Conservation (phyloP, 805 yeast species). For the Yamadazyma phyllophila region DNA sequence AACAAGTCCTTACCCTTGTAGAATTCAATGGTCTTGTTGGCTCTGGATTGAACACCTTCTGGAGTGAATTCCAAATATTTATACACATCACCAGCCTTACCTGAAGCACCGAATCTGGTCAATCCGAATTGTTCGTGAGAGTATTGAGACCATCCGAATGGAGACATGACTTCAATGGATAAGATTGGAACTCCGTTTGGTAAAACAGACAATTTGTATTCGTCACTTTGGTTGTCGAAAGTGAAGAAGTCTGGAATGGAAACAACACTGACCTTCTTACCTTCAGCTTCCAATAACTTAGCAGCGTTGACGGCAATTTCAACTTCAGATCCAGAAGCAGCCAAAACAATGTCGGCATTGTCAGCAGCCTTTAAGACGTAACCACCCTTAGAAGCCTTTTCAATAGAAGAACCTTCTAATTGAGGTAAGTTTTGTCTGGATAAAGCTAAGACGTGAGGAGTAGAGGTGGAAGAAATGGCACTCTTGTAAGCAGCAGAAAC, state of each 20-base stretch:
- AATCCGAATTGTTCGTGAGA: constrained; percentile 96
- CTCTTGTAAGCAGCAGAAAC: constrained; percentile 76
- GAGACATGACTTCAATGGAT: constrained; percentile 90
- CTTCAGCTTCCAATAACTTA: constrained; percentile 62
- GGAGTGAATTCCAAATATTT: constrained; percentile 85
- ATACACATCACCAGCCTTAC: constrained; percentile 80
- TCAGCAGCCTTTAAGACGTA: constrained; percentile 63
- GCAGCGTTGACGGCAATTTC: constrained; percentile 77
- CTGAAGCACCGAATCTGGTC: constrained; percentile 95
- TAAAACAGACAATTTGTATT: constrained; percentile 78
- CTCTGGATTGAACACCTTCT: constrained; percentile 88
- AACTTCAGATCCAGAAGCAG: constrained; percentile 95
- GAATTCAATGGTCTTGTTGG: constrained; percentile 70
- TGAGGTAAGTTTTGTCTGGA: constrained; percentile 90
- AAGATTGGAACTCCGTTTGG: constrained; percentile 93
- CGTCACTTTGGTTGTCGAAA: constrained; percentile 77
- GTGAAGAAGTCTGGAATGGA: constrained; percentile 91
- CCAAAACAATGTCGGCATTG: constrained; percentile 67
- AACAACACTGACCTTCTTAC: constrained; percentile 76
- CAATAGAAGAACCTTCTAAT: constrained; percentile 85
- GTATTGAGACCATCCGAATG: constrained; percentile 91
- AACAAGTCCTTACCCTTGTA: constrained; percentile 71
- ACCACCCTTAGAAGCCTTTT: constrained; percentile 94
- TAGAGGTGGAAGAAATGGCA: constrained; percentile 57
- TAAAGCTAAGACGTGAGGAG: constrained; percentile 74